Percentiles rank a stretch among this genome's conserved stretches.
Conservation (phyloP, 108 stramenopile genomes). For the Cyclostephanos tholiformis region DNA sequence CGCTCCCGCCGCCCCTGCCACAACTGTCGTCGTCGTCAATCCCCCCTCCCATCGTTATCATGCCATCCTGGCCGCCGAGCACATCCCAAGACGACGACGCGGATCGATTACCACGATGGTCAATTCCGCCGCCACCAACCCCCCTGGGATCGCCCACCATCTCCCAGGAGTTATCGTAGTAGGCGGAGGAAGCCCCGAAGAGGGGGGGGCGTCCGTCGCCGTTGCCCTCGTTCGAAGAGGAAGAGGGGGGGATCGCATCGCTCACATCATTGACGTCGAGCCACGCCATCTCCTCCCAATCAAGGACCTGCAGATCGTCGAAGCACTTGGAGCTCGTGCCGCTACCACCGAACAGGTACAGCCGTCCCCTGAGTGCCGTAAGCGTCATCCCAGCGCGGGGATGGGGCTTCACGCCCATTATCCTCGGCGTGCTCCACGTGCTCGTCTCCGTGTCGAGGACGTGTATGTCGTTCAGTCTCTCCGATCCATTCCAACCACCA, state of each 20-base stretch:
- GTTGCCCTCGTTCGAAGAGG: not conserved
- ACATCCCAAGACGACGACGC: constrained; percentile 13
- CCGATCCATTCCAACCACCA: constrained; percentile 93
- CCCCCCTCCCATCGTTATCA: constrained; percentile 18
- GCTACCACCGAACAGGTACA: constrained; percentile 91
- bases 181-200: not conserved
- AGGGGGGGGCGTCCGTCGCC: constrained; percentile 17
- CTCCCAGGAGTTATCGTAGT: constrained; percentile 11
- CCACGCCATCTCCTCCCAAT: constrained; percentile 87
- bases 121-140: not conserved
- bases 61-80: constrained; percentile 47
- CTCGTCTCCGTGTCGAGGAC: constrained; percentile 80
- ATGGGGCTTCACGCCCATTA: constrained; percentile 79
- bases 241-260: constrained; percentile 14
- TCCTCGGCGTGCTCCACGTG: constrained; percentile 79
- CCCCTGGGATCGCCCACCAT: constrained; percentile 11
- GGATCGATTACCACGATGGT: not conserved
- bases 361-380: constrained; percentile 80
- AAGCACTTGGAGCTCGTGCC: constrained; percentile 90
- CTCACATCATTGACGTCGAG: constrained; percentile 68
- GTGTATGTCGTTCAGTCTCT: constrained; percentile 90
- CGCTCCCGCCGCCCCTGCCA: not conserved
- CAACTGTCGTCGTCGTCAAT: constrained; percentile 1
- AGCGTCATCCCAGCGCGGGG: constrained; percentile 94
- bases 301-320: constrained; percentile 92